A percentile compares a stretch with the other conserved stretches of the same genome.
Evolutionary conservation across 2,329 filamentous ascomycete genomes (phyloP).

Genomic region (Ilyonectria robusta): DNA sequence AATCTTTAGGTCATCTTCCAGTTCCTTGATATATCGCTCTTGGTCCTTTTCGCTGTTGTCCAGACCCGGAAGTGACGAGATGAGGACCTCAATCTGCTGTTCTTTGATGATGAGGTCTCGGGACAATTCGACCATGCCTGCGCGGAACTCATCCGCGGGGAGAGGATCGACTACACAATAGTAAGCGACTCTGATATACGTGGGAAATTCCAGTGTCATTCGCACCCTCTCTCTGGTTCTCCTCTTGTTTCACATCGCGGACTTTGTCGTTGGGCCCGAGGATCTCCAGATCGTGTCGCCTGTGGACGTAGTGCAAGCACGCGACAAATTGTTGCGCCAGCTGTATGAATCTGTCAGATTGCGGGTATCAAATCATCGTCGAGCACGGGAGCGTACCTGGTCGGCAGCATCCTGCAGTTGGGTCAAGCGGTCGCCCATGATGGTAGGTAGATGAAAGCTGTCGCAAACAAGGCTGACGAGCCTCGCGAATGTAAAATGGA

Average conservation of each 20-base stretch:
- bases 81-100: slow-evolving; percentile 85
- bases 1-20: slow-evolving; percentile 75
- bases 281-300: slow-evolving; percentile 76
- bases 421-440: slow-evolving; percentile 82
- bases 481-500: slow-evolving; percentile 18
- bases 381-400: slow-evolving; percentile 66
- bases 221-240: slow-evolving; percentile 66
- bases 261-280: slow-evolving; percentile 72
- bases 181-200: slow-evolving; percentile 1
- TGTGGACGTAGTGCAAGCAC: slow-evolving; percentile 75
- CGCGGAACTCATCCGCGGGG: slow-evolving; percentile 74
- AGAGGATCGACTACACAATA: slow-evolving; percentile 69
- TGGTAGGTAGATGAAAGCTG: slow-evolving; percentile 34
- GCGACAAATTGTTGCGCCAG: slow-evolving; percentile 79
- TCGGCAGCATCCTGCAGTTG: slow-evolving; percentile 90
- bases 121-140: slow-evolving; percentile 79
- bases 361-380: background rate
- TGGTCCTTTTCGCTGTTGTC: slow-evolving; percentile 86
- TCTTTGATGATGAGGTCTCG: slow-evolving; percentile 84
- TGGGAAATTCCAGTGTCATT: background rate
- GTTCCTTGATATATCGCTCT: slow-evolving; percentile 73
- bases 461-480: slow-evolving; percentile 16
- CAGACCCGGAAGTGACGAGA: slow-evolving; percentile 81
- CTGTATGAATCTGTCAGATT: slow-evolving; percentile 55
- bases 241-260: slow-evolving; percentile 69